These are phyloP conservation scores for Coemansia sp. DNA, from an alignment of 192 early-diverging fungal species.

Conservation along the genomic window DNA sequence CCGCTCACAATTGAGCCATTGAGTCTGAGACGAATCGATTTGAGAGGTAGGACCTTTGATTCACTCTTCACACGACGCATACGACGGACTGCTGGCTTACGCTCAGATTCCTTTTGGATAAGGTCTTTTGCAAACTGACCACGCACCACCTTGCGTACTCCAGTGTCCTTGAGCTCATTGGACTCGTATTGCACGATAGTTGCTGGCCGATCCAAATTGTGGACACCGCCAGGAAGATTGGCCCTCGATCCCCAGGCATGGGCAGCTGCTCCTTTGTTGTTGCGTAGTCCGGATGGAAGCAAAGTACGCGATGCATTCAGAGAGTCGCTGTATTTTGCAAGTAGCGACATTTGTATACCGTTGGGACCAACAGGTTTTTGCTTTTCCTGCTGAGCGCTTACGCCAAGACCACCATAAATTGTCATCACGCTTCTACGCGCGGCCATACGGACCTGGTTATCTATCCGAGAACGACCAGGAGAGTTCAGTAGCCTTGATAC, in stretches of 20 bases:
- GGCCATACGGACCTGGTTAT: slow-evolving; percentile 3
- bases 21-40: slow-evolving; percentile 42
- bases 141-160: slow-evolving; percentile 37
- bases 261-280: slow-evolving; percentile 3
- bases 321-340: slow-evolving; percentile 48
- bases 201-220: neutral
- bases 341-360: slow-evolving; percentile 28
- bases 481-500: slow-evolving; percentile 19
- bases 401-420: neutral
- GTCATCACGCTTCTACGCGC: slow-evolving; percentile 1
- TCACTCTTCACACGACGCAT: slow-evolving; percentile 48
- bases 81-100: slow-evolving; percentile 31
- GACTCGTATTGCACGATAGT: slow-evolving; percentile 40
- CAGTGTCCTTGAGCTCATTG: slow-evolving; percentile 21
- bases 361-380: neutral
- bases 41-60: slow-evolving; percentile 44
- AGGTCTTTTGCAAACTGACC: slow-evolving; percentile 34
- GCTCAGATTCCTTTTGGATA: slow-evolving; percentile 30
- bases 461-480: slow-evolving; percentile 30
- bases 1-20: slow-evolving; percentile 36
- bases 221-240: neutral
- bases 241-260: slow-evolving; percentile 18
- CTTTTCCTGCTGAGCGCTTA: neutral
- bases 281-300: slow-evolving; percentile 4
- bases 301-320: slow-evolving; percentile 33